phyloP scores from a whole-genome alignment of 1,284 basidiomycete species.

The Singerocomus inundabilis region DNA sequence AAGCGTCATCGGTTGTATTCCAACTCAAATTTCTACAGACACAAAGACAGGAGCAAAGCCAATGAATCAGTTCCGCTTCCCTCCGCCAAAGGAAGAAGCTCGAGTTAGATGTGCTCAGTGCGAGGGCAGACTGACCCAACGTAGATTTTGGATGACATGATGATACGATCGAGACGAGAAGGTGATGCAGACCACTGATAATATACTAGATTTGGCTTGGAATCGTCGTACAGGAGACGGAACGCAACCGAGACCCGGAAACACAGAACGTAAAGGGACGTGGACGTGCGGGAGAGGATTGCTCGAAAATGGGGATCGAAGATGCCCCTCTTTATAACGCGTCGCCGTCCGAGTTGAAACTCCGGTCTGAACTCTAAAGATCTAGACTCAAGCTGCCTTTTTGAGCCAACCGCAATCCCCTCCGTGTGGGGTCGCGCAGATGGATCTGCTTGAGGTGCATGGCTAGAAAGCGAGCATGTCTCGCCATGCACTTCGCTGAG shows the following conservation, averaged over 20 bases:
- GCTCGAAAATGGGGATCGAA: slow-evolving; percentile 29
- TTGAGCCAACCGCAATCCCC: slow-evolving; percentile 8
- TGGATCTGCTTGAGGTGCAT: no score
- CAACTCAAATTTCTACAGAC: slow-evolving; percentile 83
- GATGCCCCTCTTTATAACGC: slow-evolving; percentile 49
- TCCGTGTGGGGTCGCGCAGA: slow-evolving; percentile 10
- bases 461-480: no score
- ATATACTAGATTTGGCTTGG: slow-evolving; percentile 39
- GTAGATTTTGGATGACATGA: slow-evolving; percentile 79
- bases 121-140: slow-evolving; percentile 74
- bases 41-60: slow-evolving; percentile 34
- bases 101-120: slow-evolving; percentile 38
- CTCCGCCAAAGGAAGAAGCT: slow-evolving; percentile 44
- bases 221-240: slow-evolving; percentile 40
- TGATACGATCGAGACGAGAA: slow-evolving; percentile 32
- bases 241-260: slow-evolving; percentile 49
- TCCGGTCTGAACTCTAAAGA: slow-evolving; percentile 43
- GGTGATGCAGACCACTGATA: slow-evolving; percentile 32
- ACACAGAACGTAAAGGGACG: slow-evolving; percentile 45
- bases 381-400: slow-evolving; percentile 27
- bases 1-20: slow-evolving; percentile 91
- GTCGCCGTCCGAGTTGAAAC: slow-evolving; percentile 42
- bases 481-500: no score
- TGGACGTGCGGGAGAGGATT: slow-evolving; percentile 40
- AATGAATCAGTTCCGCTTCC: slow-evolving; percentile 52